Base-by-base conservation (phyloP, 176 grass and related monocot genomes). In the Tillandsia leiboldiana region DNA sequence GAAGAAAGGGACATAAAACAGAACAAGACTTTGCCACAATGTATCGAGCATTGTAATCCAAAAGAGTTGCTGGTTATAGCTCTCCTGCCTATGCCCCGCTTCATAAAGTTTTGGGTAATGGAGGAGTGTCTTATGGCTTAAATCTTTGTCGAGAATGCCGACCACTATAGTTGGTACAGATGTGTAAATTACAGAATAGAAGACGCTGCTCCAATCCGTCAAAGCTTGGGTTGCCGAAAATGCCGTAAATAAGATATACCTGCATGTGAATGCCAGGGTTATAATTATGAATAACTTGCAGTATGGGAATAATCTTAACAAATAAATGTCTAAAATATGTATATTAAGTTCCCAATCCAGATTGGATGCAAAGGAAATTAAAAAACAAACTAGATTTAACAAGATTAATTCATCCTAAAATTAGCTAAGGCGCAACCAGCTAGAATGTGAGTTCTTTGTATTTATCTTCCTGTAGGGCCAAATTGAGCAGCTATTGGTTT, bases 21-120 rank as follows among this genome's bases (percentile, higher is more conserved):
- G 90, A 42, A 99, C 94, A 77, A 99, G 86, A 80, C 94, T 99
- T 83, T 99, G 94, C 94, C 94, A 99, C 72, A 99, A 79, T 33
- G 94, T 99, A 83, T 99, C 94, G 1, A 99, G 75, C 94, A 99
- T 99, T 82, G 89, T 99, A 59, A 93, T 99, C 94, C 94, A 99
- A 82, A 99, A 99, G 69, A 99, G 90, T 64, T 79, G 76, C 77
- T 93, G 67, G 70, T 99, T 99, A 80, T 99, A 99, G 75, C 72
- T 88, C 82, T 99, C 94, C 64, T 99, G 88, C 71, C 87, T 76
- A 77, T 90, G 90, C 65, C 94, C 94, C 66, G 94, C 72, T 67
- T 90, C 82, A 81, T 99, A 99, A 51, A 99, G 83, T 81, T 91
- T 90, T 3, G 94, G 94, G 76, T 93, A 90, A 87, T 81, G 79